Evolutionary conservation across 495 filamentous ascomycete genomes (phyloP).

Genomic region (Rusavskia elegans): DNA sequence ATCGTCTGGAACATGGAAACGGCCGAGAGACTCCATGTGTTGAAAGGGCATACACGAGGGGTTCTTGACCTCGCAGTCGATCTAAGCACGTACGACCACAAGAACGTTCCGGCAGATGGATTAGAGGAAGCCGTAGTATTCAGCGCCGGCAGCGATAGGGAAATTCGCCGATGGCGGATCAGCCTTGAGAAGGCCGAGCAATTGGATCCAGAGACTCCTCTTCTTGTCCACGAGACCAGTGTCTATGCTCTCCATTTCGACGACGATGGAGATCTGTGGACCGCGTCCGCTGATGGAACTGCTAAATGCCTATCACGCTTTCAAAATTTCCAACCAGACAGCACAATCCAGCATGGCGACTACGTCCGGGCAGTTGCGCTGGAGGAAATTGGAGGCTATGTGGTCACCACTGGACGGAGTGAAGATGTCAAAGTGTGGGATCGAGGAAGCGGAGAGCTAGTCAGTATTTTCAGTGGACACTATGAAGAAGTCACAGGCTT

Average conservation of each 20-base stretch:
- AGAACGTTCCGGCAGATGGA: not conserved
- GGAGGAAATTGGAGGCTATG: conserved; percentile 55
- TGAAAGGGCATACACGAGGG: conserved; percentile 56
- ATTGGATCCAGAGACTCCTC: conserved; percentile 37
- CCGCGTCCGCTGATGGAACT: conserved; percentile 73
- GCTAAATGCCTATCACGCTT: conserved; percentile 55
- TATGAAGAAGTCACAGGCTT: conserved; percentile 85
- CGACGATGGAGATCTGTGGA: conserved; percentile 68
- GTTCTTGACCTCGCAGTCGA: conserved; percentile 64
- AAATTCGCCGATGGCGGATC: conserved; percentile 62
- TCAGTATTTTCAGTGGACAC: conserved; percentile 68
- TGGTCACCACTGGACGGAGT: conserved; percentile 80
- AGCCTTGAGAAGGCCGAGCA: conserved; percentile 21
- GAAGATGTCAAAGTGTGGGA: conserved; percentile 91
- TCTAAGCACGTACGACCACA: conserved; percentile 27
- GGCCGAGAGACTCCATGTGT: conserved; percentile 49
- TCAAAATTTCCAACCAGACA: conserved; percentile 50
- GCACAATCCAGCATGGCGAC: conserved; percentile 63
- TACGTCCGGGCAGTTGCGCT: conserved; percentile 73
- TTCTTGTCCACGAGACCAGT: conserved; percentile 76
- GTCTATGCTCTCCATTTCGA: conserved; percentile 64
- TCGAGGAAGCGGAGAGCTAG: conserved; percentile 40
- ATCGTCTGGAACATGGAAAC: conserved; percentile 63
- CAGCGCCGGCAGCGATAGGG: conserved; percentile 68
- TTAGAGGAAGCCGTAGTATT: conserved; percentile 39